Evolutionary conservation across 2,329 filamentous ascomycete species (phyloP), one percentile per base, ranked within the genome.

Genomic region (Penicillium sp.): DNA sequence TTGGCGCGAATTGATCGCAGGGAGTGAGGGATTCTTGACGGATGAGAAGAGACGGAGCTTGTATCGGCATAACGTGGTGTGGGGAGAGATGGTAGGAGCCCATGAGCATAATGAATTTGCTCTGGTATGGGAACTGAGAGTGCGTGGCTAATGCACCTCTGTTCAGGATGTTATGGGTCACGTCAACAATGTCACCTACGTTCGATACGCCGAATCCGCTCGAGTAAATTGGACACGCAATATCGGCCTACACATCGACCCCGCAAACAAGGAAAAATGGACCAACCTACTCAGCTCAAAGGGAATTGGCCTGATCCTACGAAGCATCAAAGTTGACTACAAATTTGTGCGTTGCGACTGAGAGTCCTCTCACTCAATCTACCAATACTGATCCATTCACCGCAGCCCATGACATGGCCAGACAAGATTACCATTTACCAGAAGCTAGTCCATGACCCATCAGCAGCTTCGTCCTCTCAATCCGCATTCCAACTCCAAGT

Each of bases 111-210:
- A 11, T 6, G 13, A 11, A 18, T 1, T 35, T 10, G 35, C 44
- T 5, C 6, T 46, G 36, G 22, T 2, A n/a, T 41, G 51, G 16
- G 6, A 55, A 13, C 2, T 13, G 16, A 27, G 22, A 14, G 6
- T 19, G 19, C 0, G 9, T n/a, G 56, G 55, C 69, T 75, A 55
- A 73, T 58, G 53, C 27, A 51, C 50, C 31, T 31, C 53, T 52
- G 36, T 54, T 64, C 62, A 81, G 76, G 79, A 82, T 68, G 68
- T 73, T 14, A 81, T 82, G 79, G 85, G 87, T 50, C 92, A 96
- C 74, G 89, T 96, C 50, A 96, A 96, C 73, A 96, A 96, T 68
- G 87, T 93, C 62, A 86, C 85, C 64, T 96, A 96, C 75, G 87
- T 90, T 66, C 85, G 89, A 61, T 96, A 91, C 73, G 92, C 92